Evolutionary conservation across 139 green algal genomes (phyloP).

Genomic region (Yamagishiella unicocca): DNA sequence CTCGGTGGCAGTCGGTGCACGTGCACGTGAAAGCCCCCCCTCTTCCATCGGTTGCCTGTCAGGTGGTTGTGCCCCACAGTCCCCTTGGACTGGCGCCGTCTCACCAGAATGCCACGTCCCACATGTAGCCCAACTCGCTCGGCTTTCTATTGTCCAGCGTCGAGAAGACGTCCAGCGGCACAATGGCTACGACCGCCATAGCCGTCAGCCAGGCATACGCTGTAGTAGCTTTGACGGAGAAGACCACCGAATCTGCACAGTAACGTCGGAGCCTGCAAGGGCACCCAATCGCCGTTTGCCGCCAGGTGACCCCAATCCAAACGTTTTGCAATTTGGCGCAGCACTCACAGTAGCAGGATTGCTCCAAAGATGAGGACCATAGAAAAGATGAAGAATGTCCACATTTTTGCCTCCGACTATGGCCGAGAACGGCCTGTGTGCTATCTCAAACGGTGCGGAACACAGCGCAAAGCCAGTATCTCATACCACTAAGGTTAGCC

Average conservation of each 20-base stretch:
- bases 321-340: too few species aligned
- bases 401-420: slow-evolving; percentile 55
- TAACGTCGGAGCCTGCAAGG: slow-evolving; percentile 70
- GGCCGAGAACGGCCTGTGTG: too few species aligned
- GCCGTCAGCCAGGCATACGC: slow-evolving; percentile 87
- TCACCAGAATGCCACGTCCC: slow-evolving; percentile 84
- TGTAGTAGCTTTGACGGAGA: slow-evolving; percentile 67
- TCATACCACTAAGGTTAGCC: too few species aligned
- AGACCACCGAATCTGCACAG: slow-evolving; percentile 67
- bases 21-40: neutral
- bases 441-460: too few species aligned
- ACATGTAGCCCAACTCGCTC: slow-evolving; percentile 68
- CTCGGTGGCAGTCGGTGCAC: too few species aligned
- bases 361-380: slow-evolving; percentile 45
- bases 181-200: slow-evolving; percentile 86
- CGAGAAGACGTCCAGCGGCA: slow-evolving; percentile 87
- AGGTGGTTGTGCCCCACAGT: too few species aligned
- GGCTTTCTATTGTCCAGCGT: slow-evolving; percentile 56
- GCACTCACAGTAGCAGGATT: slow-evolving; percentile 54
- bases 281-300: neutral
- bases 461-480: too few species aligned
- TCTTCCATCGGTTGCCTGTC: neutral
- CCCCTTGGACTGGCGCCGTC: too few species aligned
- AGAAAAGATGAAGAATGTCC: slow-evolving; percentile 62
- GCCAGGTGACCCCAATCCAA: neutral